A percentile compares a stretch with the other conserved stretches of the same genome.
These are phyloP conservation scores for Beauveria varroae DNA, from an alignment of 2,329 filamentous ascomycete species.

Conservation along the genomic window DNA sequence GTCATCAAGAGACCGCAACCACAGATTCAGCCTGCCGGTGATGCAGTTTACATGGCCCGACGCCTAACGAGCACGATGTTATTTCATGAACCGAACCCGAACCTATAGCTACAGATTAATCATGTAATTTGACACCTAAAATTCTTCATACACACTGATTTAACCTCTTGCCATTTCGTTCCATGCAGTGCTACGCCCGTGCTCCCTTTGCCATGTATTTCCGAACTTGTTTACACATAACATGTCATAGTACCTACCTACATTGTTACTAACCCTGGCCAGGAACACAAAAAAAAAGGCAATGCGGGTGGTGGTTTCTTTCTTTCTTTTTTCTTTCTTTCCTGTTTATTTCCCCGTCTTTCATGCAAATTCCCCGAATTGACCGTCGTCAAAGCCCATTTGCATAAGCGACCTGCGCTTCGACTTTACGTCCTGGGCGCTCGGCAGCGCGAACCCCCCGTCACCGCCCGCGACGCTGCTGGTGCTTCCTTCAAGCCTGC, in stretches of 20 bases:
- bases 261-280: too few relatives aligned
- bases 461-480: conserved; percentile 17
- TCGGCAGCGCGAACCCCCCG: conserved; percentile 49
- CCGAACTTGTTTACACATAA: too few relatives aligned
- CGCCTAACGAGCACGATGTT: neutral
- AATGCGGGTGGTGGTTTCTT: neutral
- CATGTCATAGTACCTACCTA: too few relatives aligned
- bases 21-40: conserved; percentile 20
- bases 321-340: neutral
- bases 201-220: too few relatives aligned
- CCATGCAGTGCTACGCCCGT: too few relatives aligned
- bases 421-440: conserved; percentile 52
- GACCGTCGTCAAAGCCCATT: conserved; percentile 77
- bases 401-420: conserved; percentile 53
- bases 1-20: neutral
- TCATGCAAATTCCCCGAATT: conserved; percentile 75
- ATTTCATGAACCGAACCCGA: neutral
- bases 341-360: neutral
- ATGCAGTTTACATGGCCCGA: conserved; percentile 20
- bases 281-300: too few relatives aligned
- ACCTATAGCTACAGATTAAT: too few relatives aligned
- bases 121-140: too few relatives aligned
- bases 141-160: too few relatives aligned
- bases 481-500: conserved; percentile 15
- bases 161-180: too few relatives aligned